phyloP scores from a whole-genome alignment of 1,139 yeast species.

The Yamadazyma mexicana region DNA sequence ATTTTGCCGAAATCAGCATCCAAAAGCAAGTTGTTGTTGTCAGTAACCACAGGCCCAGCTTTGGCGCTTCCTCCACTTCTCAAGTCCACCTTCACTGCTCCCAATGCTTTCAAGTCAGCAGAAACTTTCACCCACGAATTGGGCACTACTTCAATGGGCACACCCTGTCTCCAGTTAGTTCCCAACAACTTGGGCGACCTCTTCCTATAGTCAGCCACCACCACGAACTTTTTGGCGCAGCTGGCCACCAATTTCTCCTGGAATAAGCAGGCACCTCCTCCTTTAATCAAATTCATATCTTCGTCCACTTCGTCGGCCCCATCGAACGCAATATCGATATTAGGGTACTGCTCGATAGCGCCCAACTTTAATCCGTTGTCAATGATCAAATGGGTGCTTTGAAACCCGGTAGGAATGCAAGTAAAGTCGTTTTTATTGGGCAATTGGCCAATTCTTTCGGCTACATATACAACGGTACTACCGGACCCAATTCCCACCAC shows the following conservation, averaged over 20 bases:
- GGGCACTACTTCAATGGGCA: conserved; percentile 95
- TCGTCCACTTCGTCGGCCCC: conserved; percentile 97
- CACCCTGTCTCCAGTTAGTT: conserved; percentile 81
- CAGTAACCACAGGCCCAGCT: conserved; percentile 98
- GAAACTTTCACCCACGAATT: conserved; percentile 78
- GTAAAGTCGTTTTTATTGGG: conserved; percentile 56
- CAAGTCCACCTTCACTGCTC: conserved; percentile 64
- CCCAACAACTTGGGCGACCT: conserved; percentile 68
- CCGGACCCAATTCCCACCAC: conserved; percentile 96
- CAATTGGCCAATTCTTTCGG: conserved; percentile 84
- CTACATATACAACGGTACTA: conserved; percentile 92
- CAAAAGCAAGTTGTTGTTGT: conserved; percentile 87
- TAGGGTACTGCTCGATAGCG: conserved; percentile 75
- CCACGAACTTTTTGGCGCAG: conserved; percentile 71
- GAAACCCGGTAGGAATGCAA: conserved; percentile 97
- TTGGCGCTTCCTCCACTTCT: conserved; percentile 89
- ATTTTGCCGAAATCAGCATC: conserved; percentile 93
- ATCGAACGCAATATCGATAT: conserved; percentile 89
- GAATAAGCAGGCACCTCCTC: conserved; percentile 98
- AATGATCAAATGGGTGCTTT: conserved; percentile 81
- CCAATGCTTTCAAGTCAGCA: conserved; percentile 59
- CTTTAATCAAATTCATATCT: conserved; percentile 82
- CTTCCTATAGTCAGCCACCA: conserved; percentile 93
- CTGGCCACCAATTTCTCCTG: conserved; percentile 94
- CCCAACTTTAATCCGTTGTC: conserved; percentile 81